phyloP scores from a whole-genome alignment of 306 rosid species.

The Sicyos edulis region DNA sequence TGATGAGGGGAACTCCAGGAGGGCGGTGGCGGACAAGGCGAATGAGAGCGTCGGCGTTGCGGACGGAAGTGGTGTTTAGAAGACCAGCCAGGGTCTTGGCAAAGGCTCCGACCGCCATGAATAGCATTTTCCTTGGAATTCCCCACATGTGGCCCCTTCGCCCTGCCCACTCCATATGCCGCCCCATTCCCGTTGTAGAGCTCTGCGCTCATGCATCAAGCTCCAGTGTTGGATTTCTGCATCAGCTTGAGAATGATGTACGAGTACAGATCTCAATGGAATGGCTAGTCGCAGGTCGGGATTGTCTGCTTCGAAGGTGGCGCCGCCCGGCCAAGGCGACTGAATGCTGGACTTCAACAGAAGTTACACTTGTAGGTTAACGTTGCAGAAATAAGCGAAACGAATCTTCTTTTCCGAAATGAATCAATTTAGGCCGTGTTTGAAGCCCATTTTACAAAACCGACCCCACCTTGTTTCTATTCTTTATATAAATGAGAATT shows the following conservation, averaged over 20 bases:
- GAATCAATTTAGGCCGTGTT: no score
- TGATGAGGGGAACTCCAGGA: constrained; percentile 69
- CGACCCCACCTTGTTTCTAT: no score
- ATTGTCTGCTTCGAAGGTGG: no score
- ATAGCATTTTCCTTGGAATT: constrained; percentile 49
- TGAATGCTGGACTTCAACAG: no score
- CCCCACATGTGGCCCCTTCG: constrained; percentile 47
- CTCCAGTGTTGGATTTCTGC: not conserved
- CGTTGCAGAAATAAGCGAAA: no score
- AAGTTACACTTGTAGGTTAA: no score
- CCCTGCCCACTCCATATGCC: constrained; percentile 77
- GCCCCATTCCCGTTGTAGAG: constrained; percentile 31
- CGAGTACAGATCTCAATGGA: not conserved
- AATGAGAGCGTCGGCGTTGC: constrained; percentile 68
- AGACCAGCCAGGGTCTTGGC: constrained; percentile 54
- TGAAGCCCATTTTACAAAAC: no score
- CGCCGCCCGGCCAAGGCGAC: no score
- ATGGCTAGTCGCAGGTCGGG: not conserved
- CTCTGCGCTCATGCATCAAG: not conserved
- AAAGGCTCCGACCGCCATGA: constrained; percentile 54
- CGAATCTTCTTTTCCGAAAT: no score
- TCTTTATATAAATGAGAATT: no score
- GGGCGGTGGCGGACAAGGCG: constrained; percentile 64
- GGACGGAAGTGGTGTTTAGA: constrained; percentile 59
- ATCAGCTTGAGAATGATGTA: not conserved